Base-by-base conservation (phyloP, 805 yeast species). In the Nakazawaea ambrosiae region DNA sequence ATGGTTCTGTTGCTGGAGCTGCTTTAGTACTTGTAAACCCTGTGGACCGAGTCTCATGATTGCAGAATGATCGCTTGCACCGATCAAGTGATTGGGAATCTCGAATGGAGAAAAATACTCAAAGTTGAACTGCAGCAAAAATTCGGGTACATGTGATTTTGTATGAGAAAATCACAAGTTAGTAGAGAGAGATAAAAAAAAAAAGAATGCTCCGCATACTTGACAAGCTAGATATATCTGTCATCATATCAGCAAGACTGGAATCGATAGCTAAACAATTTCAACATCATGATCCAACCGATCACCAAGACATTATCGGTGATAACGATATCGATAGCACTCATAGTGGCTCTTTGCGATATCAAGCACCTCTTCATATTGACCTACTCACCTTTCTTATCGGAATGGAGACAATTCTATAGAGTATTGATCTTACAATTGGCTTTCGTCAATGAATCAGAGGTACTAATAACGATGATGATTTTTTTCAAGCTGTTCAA, bases 391-490 rank as follows among this genome's bases (percentile, higher is more conserved):
- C 87, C 87, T 2, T 75, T 68, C 47, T 61, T 79, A 8, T 47
- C 65, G 2, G 63, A 68, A 41, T 78, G 78, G 60, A 37, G 52
- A 10, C 87, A 79, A 45, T 78, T 66, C 49, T 78, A 81, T 73
- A 57, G 85, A 36, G 50, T 73, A 7, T 31, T 65, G 6, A 50
- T 67, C 5, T 68, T 64, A 45, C 85, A 76, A 49, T 20, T 72
- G 10, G 60, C 72, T n/a, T 72, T 73, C 35, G 61, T 73, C 31
- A 77, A 74, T 49, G 83, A 77, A 50, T 68, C 80, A 4, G 83
- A 79, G 53, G 73, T 68, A 41, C 40, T 73, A 16, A 45, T 75
- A 3, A 49, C 66, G 2, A 49, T 68, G 9, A 52, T 72, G 11
- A 48, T 78, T 27, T 51, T 74, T 8, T 61, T 66, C 65, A 64